Evolutionary conservation across 2,329 filamentous ascomycete species (phyloP).

Genomic region (Seiridium unicorne): DNA sequence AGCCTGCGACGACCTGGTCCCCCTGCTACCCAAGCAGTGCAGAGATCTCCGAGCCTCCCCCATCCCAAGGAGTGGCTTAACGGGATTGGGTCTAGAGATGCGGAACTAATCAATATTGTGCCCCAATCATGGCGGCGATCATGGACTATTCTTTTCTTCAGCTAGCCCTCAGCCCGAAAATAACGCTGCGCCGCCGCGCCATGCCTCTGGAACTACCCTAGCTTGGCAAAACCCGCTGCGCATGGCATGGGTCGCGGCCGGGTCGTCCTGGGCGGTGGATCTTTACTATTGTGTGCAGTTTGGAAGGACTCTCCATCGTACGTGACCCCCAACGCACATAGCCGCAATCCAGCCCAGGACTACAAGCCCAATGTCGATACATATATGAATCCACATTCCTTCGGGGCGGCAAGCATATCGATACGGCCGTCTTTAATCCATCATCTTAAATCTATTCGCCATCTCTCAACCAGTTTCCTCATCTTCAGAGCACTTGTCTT

Average conservation of each 20-base stretch:
- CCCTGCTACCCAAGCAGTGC: not conserved
- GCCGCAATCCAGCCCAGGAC: too few species aligned
- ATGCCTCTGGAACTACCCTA: conserved; percentile 1
- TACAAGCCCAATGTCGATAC: not conserved
- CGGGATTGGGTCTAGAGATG: not conserved
- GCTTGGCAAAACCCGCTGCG: not conserved
- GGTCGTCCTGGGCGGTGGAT: not conserved
- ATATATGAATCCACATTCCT: conserved; percentile 9
- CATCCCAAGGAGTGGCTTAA: not conserved
- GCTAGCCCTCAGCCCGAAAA: conserved; percentile 1
- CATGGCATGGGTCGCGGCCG: not conserved
- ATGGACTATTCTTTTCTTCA: not conserved
- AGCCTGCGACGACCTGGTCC: not conserved
- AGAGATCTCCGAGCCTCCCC: not conserved
- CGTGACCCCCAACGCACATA: not conserved
- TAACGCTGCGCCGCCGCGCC: not conserved
- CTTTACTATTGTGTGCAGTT: not conserved
- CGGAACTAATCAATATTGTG: conserved; percentile 2
- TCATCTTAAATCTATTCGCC: not conserved
- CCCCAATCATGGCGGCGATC: not conserved
- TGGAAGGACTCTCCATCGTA: not conserved
- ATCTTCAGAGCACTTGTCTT: too few species aligned
- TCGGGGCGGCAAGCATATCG: not conserved
- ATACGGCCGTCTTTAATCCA: not conserved
- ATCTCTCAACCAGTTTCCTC: not conserved